A percentile compares a stretch with the other conserved stretches of the same genome.
phyloP scores from a whole-genome alignment of 345 rosid species.

The Arabidopsis arenosa region DNA sequence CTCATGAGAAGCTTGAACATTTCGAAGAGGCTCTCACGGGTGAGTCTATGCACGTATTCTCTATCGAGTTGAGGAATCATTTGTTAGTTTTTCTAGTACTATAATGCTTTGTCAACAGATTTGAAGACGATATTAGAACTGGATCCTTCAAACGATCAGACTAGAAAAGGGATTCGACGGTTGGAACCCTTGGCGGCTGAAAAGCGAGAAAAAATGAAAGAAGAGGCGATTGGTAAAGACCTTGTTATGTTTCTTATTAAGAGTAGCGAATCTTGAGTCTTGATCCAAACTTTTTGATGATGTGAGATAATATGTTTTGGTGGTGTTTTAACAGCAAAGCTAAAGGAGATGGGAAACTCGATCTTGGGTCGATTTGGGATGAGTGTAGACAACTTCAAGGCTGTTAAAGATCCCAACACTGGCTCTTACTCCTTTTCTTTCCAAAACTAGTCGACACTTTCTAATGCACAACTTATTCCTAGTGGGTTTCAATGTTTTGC shows the following conservation, averaged over 20 bases:
- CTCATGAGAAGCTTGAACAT: slow-evolving; percentile 84
- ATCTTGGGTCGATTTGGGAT: slow-evolving; percentile 85
- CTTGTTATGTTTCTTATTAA: background rate
- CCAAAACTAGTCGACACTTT: slow-evolving; percentile 46
- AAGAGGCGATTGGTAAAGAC: slow-evolving; percentile 65
- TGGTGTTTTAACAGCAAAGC: slow-evolving; percentile 42
- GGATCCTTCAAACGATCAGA: slow-evolving; percentile 80
- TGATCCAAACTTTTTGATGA: no score
- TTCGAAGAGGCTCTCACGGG: slow-evolving; percentile 90
- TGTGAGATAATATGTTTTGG: background rate
- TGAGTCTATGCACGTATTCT: slow-evolving; percentile 37
- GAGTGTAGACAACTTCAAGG: slow-evolving; percentile 93
- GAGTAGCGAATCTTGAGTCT: no score
- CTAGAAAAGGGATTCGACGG: slow-evolving; percentile 62
- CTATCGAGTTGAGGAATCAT: no score
- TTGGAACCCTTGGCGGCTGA: slow-evolving; percentile 89
- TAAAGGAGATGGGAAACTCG: slow-evolving; percentile 88
- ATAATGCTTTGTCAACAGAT: slow-evolving; percentile 47
- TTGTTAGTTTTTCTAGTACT: no score
- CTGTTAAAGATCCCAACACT: slow-evolving; percentile 93
- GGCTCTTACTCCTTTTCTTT: slow-evolving; percentile 86
- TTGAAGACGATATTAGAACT: slow-evolving; percentile 80
- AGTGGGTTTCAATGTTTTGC: background rate
- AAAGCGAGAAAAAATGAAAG: slow-evolving; percentile 95
- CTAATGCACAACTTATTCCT: background rate